Evolutionary conservation across 371 early-diverging fungal genomes (phyloP).

Genomic region (Mucor indicus): DNA sequence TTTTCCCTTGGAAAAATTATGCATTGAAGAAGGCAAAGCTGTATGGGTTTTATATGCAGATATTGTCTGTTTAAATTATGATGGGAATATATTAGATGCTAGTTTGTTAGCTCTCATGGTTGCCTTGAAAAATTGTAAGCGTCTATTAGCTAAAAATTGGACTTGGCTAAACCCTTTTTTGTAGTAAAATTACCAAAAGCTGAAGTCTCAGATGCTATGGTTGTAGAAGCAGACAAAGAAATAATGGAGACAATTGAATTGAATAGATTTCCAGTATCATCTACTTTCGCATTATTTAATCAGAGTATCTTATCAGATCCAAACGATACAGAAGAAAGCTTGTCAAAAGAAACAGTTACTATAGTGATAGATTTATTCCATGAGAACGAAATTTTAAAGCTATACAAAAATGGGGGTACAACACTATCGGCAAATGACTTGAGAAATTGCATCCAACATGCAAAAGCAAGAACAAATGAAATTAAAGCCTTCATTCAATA

Average conservation of each 20-base stretch:
- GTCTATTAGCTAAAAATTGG: background rate
- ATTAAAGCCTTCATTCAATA: conserved; percentile 16
- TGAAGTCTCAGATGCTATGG: conserved; percentile 52
- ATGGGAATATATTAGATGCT: conserved; percentile 90
- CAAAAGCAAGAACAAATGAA: conserved; percentile 42
- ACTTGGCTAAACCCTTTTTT: background rate
- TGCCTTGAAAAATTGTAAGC: conserved; percentile 71
- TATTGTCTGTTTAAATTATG: conserved; percentile 86
- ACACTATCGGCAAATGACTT: conserved; percentile 34
- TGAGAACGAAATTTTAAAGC: conserved; percentile 42
- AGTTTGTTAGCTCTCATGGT: conserved; percentile 73
- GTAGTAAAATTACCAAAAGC: conserved; percentile 68
- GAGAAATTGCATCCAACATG: conserved; percentile 40
- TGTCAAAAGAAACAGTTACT: conserved; percentile 56
- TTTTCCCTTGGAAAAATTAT: conserved; percentile 69
- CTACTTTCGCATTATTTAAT: conserved; percentile 72
- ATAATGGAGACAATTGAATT: conserved; percentile 44
- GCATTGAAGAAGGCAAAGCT: conserved; percentile 81
- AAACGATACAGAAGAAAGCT: conserved; percentile 68
- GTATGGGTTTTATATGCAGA: conserved; percentile 91
- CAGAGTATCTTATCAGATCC: conserved; percentile 69
- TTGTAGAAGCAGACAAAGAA: conserved; percentile 58
- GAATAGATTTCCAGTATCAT: conserved; percentile 53
- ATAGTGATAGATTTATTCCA: conserved; percentile 66
- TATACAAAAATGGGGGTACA: conserved; percentile 58